These are phyloP conservation scores for Panaeolus papilionaceus DNA, from an alignment of 768 basidiomycete species.

Conservation along the genomic window DNA sequence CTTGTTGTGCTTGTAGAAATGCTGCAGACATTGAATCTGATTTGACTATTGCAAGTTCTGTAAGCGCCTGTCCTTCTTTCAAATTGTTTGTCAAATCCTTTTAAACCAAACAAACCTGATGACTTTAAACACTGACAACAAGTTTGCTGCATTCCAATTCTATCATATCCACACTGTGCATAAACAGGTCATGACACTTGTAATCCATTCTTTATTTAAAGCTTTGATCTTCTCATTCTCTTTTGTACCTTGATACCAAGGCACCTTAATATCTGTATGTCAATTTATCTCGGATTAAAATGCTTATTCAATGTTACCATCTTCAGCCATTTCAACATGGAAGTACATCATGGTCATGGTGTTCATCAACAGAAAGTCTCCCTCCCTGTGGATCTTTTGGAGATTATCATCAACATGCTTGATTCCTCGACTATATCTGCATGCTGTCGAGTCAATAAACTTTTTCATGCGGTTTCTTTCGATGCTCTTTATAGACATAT, in stretches of 20 bases:
- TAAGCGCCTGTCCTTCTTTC: neutral
- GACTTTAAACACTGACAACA: neutral
- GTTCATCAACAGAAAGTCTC: neutral
- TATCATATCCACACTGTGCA: neutral
- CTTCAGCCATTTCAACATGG: neutral
- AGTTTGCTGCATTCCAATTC: neutral
- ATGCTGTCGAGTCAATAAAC: constrained; percentile 16
- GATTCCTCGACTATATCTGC: neutral
- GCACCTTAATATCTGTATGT: neutral
- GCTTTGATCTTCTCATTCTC: neutral
- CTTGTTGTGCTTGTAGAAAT: constrained; percentile 56
- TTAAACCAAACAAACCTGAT: neutral
- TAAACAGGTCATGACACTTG: neutral
- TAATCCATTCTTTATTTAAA: neutral
- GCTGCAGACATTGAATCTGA: constrained; percentile 11
- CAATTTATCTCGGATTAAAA: neutral
- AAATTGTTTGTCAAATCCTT: constrained; percentile 16
- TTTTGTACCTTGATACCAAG: neutral
- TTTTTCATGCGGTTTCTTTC: constrained; percentile 1
- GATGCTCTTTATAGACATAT: constrained; percentile 14
- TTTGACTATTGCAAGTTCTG: neutral
- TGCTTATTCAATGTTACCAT: neutral
- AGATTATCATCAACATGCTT: constrained; percentile 11
- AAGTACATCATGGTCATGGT: neutral
- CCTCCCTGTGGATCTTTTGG: constrained; percentile 11